Evolutionary conservation across 176 grass and related monocot genomes (phyloP), one percentile per base, ranked within the genome.

Genomic region (Aegilops tauschii): DNA sequence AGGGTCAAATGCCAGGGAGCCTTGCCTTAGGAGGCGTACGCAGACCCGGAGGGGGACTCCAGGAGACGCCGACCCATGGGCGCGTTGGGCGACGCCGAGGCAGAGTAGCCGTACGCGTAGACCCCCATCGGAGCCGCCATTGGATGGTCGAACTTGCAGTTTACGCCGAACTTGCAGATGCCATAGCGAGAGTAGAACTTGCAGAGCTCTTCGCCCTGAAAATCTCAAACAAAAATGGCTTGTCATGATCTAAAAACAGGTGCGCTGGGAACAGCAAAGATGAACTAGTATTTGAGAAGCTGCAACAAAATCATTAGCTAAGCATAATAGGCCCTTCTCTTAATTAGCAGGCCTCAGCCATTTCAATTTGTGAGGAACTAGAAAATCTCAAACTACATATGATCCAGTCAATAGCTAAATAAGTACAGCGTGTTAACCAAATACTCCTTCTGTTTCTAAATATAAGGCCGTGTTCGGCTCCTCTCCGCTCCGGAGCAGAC

Each of bases 141-240:
- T 17, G 97, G 97, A 64, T 99, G 97, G 78, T 99, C 92, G 78
- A 97, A 99, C 91, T 97, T 99, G 88, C 97, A 99, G 77, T 99
- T 96, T 64, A 86, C 83, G 2, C 97, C 97, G 4, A 99, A 99
- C 73, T 99, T 99, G 89, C 97, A 99, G 65, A 99, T 99, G 83
- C 97, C 97, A 23, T 99, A 99, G 61, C 92, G 90, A n/a, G 94
- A 97, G 74, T 97, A 97, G 78, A 99, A 99, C 85, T 94, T 94
- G 90, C 97, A 99, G 13, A 95, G 45, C 23, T 85, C 86, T 90
- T 99, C 97, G 44, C 97, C 97, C 97, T 99, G 90, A 61, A 79
- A 87, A 76, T 80, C 6, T 28, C 37, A 17, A 52, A 71, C 5
- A 73, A 4, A 11, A 9, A 59, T 21, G 5, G 18, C 5, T 12